phyloP scores from a whole-genome alignment of 2,329 filamentous ascomycete species.

The Fusarium denticulatum region DNA sequence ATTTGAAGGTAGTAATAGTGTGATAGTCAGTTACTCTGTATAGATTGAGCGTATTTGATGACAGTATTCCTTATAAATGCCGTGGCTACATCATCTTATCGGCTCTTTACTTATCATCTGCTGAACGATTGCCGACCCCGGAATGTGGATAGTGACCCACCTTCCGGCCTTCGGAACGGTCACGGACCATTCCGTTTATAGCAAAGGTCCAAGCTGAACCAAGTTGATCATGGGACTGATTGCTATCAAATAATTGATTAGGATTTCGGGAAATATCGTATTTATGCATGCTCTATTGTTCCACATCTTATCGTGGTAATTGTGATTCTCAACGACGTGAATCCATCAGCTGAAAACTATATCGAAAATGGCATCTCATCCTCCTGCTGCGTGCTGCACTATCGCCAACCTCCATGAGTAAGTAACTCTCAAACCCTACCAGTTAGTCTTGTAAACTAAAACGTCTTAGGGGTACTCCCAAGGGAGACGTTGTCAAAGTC shows the following conservation, averaged over 20 bases:
- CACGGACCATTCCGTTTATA: conserved; percentile 2
- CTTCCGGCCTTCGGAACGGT: conserved; percentile 24
- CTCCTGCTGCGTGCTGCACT: conserved; percentile 20
- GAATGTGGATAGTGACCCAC: conserved; percentile 7
- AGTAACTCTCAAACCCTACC: accelerated
- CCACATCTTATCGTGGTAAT: not conserved
- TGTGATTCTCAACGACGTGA: not conserved
- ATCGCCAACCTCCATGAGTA: conserved; percentile 18
- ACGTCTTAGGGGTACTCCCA: not conserved
- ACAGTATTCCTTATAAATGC: not conserved
- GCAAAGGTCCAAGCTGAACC: not conserved
- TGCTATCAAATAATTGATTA: not conserved
- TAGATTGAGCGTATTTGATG: not conserved
- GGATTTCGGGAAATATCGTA: not conserved
- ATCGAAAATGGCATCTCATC: conserved; percentile 15
- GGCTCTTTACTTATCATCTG: not conserved
- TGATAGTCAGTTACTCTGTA: not conserved
- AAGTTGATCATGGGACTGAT: not conserved
- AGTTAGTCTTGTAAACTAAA: accelerated
- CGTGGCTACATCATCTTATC: not conserved
- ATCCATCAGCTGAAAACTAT: not conserved
- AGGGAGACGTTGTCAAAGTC: not conserved
- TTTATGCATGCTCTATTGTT: not conserved
- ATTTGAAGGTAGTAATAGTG: too few relatives aligned
- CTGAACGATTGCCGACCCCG: not conserved